These are phyloP conservation scores for Leishmania arabica DNA, from an alignment of 208 protist species.

Conservation along the genomic window DNA sequence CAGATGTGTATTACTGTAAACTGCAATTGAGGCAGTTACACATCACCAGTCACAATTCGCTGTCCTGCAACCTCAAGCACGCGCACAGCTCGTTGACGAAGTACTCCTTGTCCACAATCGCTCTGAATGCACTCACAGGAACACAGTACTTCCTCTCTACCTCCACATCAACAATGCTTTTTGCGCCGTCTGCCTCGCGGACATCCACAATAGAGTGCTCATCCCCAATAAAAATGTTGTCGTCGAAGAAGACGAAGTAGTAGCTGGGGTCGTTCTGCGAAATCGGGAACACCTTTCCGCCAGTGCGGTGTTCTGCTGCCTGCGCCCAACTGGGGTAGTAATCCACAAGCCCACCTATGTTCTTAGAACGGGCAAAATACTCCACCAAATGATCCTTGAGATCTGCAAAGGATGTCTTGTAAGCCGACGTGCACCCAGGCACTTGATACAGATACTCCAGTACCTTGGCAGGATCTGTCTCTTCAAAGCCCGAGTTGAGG, in stretches of 20 bases:
- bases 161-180: constrained; percentile 44
- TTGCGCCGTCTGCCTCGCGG: constrained; percentile 46
- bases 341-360: constrained; percentile 83
- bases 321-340: constrained; percentile 91
- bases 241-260: constrained; percentile 90
- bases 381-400: constrained; percentile 57
- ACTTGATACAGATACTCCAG: constrained; percentile 42
- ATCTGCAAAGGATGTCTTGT: constrained; percentile 48
- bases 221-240: constrained; percentile 90
- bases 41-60: neutral
- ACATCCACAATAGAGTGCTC: constrained; percentile 88
- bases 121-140: constrained; percentile 79
- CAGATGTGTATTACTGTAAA: neutral
- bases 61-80: constrained; percentile 48
- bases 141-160: constrained; percentile 75
- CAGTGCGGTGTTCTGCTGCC: constrained; percentile 65
- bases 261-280: constrained; percentile 18
- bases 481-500: constrained; percentile 27
- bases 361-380: constrained; percentile 54
- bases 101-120: constrained; percentile 82
- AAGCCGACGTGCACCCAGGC: constrained; percentile 47
- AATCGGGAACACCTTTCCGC: constrained; percentile 87
- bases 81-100: constrained; percentile 71
- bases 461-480: constrained; percentile 20
- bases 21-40: neutral